Evolutionary conservation across 768 basidiomycete genomes (phyloP), one percentile per base, ranked within the genome.

Genomic region (Hypsizygus marmoreus): DNA sequence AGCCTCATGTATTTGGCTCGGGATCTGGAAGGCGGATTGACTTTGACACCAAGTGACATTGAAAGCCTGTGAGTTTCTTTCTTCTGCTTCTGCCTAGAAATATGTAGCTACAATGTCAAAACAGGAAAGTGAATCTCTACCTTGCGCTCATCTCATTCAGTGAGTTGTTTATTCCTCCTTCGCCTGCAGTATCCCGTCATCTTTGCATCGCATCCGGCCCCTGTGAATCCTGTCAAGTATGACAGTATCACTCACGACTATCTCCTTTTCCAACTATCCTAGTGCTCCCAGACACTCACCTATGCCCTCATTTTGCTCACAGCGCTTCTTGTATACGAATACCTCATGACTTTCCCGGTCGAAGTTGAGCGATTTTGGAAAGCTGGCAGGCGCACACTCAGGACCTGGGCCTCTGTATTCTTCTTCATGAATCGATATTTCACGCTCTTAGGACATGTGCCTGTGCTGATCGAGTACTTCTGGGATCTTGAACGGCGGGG

Each of bases 341-440:
- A 71, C 40, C n/a, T 63, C 17, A 57, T 76, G 30, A 77, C 74
- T 2, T 48, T 75, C 7, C 20, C 53, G 0, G 38, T 33, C 19
- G 75, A 77, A 45, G 47, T 71, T 8, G 57, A 61, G 40, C 55
- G 64, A 23, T 72, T 68, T 54, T 76, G 76, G 75, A 45, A 19
- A 12, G 34, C 54, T 45, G 29, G 42, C 17, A 23, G 30, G 17
- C 13, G 49, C n/a, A 23, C 54, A 4, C n/a, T n/a, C n/a, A n/a
- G n/a, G n/a, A 59, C 58, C 24, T 59, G 60, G 59, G 56, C 55
- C 0, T 49, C 50, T 12, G 33, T 53, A 3, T 50, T 71, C 13
- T 72, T 73, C 57, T 61, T 67, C 34, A 11, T 57, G 19, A 72
- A 68, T 43, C 70, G 71, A 5, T 74, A 72, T 45, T 13, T 63